Base-by-base conservation (phyloP, 768 basidiomycete genomes). In the Galerina sulciceps region DNA sequence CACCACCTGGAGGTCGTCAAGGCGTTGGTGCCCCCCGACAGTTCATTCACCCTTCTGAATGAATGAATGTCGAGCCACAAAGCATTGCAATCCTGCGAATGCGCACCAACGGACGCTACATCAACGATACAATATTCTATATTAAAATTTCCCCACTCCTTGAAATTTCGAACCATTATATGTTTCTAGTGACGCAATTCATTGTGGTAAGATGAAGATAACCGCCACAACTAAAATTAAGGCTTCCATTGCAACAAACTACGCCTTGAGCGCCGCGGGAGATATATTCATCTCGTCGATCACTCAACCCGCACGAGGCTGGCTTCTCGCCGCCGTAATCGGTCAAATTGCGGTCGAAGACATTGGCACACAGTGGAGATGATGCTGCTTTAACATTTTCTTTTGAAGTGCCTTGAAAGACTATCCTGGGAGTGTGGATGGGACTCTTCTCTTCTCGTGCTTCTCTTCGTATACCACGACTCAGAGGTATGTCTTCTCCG, bases 371-470 rank as follows among this genome's bases (percentile, higher is more conserved):
- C 41, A 49, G 48, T 55, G 65, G 63, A 45, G 65, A 62, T 67
- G 63, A 13, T 35, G 63, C 65, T 64, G 65, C 61, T 45, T 43
- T 67, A 64, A 55, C 35, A 18, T 49, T 63, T 44, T 59, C 58
- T 60, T 60, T 58, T 62, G 46, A 62, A 57, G 57, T 45, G 35
- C 44, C 15, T 15, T 46, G 48, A 54, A 22, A 15, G 18, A 22
- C 20, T 44, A 13, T 20, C 10, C 18, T 20, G 22, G 36, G 26
- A 48, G 41, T 20, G 22, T 56, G 57, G 26, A 57, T 61, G 58
- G 55, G 51, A n/a, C n/a, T n/a, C n/a, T n/a, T n/a, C 43, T 53
- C 42, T 59, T 48, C 53, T 55, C 36, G 57, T 51, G 52, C 52
- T 48, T 55, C 50, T 50, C 56, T 54, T 55, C 46, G 40, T 35